Evolutionary conservation across 495 filamentous ascomycete genomes (phyloP).

Genomic region (Penicillium canescens): DNA sequence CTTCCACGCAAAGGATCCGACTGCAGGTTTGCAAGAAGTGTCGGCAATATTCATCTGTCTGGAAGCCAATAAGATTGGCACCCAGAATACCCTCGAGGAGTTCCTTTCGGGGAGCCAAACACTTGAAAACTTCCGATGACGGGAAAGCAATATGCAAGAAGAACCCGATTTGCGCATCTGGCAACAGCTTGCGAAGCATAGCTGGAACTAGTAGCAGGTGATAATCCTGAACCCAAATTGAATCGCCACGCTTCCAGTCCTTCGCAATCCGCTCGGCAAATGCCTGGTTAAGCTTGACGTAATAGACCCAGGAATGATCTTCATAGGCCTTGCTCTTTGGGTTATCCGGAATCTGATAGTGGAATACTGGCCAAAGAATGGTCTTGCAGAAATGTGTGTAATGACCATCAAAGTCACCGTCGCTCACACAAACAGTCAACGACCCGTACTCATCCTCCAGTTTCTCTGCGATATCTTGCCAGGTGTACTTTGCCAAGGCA

Average conservation of each 20-base stretch:
- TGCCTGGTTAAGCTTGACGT: constrained; percentile 83
- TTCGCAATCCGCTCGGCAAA: constrained; percentile 86
- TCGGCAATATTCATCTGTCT: constrained; percentile 86
- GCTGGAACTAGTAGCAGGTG: constrained; percentile 87
- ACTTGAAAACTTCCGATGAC: constrained; percentile 92
- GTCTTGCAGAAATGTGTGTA: constrained; percentile 93
- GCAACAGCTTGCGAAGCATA: constrained; percentile 83
- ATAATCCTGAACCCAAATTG: constrained; percentile 94
- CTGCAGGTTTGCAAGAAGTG: constrained; percentile 95
- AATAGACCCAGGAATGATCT: constrained; percentile 94
- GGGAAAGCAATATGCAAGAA: constrained; percentile 95
- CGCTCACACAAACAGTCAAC: constrained; percentile 77
- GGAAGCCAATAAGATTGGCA: constrained; percentile 87
- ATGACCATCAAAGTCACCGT: constrained; percentile 88
- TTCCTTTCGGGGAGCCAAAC: constrained; percentile 78
- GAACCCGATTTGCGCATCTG: constrained; percentile 91
- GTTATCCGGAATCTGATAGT: constrained; percentile 95
- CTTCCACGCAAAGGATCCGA: constrained; percentile 80
- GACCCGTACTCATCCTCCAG: constrained; percentile 79
- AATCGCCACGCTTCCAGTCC: constrained; percentile 88
- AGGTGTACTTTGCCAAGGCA: constrained; percentile 65
- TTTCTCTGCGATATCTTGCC: constrained; percentile 74
- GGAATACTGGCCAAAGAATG: constrained; percentile 88
- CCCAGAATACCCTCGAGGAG: constrained; percentile 89
- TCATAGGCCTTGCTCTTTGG: constrained; percentile 97